Base-by-base conservation (phyloP, 108 stramenopile genomes). In the Nitzschia sp. region DNA sequence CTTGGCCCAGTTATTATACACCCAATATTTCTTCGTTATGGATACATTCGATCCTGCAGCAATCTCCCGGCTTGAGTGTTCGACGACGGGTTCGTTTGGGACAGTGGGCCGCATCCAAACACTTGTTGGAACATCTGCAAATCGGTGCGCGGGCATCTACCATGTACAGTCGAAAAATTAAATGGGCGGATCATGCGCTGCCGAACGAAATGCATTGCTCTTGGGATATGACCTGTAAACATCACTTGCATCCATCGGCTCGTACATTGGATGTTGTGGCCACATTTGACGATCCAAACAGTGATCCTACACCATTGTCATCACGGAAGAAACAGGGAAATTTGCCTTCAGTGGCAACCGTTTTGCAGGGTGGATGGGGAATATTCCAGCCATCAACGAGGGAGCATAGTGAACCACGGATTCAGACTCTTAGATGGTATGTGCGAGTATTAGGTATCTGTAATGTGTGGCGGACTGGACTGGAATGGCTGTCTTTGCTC, bases 261-360 rank as follows among this genome's bases (percentile, higher is more conserved):
- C 44, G 75, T 56, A 68, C 75, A 4, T 47, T 76, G 16, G 68
- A 76, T 53, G 67, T 76, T 9, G 66, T 31, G 19, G 46, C n/a
- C 16, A 34, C 63, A 26, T 25, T 5, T 8, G 48, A 50, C 21
- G 19, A 21, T 50, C 4, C 8, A 4, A 50, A 50, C 48, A 41
- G 38, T 41, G 11, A 6, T 11, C 38, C 38, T 13, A 13, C 6
- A 41, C 13, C 38, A 6, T 41, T 41, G 38, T 11, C 38, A 41
- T 41, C 38, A 41, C 6, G 6, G 6, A 41, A 11, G 38, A 50
- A 11, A 16, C 3, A 56, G 4, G 30, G 29, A 3, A 1, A 27
- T 0, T 63, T 65, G 5, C 72, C 68, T 1, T 41, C 61, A 16
- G 56, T 69, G 19, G 62, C 61, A 25, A 63, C 67, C 0, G 60